Conservation (phyloP, 2,329 filamentous ascomycete genomes). For the Aureobasidium mangrovei region DNA sequence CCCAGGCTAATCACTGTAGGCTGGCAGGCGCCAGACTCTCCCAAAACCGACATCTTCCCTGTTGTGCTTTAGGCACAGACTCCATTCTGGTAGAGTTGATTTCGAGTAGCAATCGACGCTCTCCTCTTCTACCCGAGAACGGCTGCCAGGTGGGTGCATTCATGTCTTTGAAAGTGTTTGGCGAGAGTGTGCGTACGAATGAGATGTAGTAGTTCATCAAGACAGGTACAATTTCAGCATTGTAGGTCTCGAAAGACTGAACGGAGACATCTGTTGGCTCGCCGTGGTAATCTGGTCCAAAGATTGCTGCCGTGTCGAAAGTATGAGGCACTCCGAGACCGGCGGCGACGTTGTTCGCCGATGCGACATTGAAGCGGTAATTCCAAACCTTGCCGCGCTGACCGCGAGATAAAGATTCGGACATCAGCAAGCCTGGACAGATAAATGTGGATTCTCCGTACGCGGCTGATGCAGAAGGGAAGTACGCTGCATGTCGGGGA, state of each 20-base stretch:
- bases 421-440: conserved; percentile 38
- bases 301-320: conserved; percentile 31
- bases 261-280: conserved; percentile 21
- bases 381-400: conserved; percentile 32
- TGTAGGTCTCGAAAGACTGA: conserved; percentile 23
- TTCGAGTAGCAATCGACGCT: conserved; percentile 20
- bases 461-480: conserved; percentile 33
- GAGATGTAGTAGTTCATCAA: conserved; percentile 37
- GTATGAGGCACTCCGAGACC: conserved; percentile 33
- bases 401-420: conserved; percentile 22
- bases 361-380: conserved; percentile 41
- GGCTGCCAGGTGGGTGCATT: conserved; percentile 25
- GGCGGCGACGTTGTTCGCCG: conserved; percentile 28
- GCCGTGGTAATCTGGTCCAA: conserved; percentile 28
- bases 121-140: conserved; percentile 14
- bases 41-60: conserved; percentile 23
- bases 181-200: conserved; percentile 34
- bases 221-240: conserved; percentile 26
- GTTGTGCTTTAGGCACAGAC: conserved; percentile 18
- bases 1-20: too few relatives aligned
- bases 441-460: conserved; percentile 44
- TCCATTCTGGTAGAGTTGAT: conserved; percentile 23
- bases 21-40: conserved; percentile 12
- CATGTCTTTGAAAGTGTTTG: conserved; percentile 29
- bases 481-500: conserved; percentile 28